Conservation (phyloP, 129 eudicot species). For the Helianthus annuus region DNA sequence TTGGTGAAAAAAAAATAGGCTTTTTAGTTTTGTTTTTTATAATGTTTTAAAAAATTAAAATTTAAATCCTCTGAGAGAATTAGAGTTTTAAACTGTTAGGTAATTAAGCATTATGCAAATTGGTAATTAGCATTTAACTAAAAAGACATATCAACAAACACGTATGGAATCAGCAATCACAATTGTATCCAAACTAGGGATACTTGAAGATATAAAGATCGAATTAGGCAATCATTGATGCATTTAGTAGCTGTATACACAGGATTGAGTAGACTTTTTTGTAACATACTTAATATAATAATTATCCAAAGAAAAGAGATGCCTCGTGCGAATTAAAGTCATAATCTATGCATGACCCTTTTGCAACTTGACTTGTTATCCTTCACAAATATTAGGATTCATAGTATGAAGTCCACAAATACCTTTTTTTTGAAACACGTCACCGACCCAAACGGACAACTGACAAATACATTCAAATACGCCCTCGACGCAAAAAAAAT, state of each 20-base stretch:
- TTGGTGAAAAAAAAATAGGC: too few species aligned
- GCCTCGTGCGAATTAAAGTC: slow-evolving; percentile 32
- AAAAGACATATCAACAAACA: not conserved
- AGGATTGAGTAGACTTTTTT: not conserved
- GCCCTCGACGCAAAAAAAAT: too few species aligned
- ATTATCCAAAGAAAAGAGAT: not conserved
- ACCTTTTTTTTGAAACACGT: not conserved
- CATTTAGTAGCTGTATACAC: not conserved
- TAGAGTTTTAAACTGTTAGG: too few species aligned
- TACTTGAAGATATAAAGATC: not conserved
- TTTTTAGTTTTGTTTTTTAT: too few species aligned
- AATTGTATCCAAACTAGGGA: not conserved
- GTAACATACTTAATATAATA: not conserved
- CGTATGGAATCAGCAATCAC: not conserved
- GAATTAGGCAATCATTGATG: not conserved
- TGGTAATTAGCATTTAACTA: not conserved
- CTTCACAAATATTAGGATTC: not conserved
- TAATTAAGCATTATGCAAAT: too few species aligned
- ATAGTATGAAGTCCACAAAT: not conserved
- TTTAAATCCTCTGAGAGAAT: too few species aligned
- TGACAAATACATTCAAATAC: too few species aligned
- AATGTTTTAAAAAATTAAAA: too few species aligned
- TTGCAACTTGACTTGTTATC: slow-evolving; percentile 12
- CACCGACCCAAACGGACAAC: too few species aligned
- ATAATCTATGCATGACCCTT: slow-evolving; percentile 10